Evolutionary conservation across 192 early-diverging fungal species (phyloP).

Genomic region (Gigaspora rosea): DNA sequence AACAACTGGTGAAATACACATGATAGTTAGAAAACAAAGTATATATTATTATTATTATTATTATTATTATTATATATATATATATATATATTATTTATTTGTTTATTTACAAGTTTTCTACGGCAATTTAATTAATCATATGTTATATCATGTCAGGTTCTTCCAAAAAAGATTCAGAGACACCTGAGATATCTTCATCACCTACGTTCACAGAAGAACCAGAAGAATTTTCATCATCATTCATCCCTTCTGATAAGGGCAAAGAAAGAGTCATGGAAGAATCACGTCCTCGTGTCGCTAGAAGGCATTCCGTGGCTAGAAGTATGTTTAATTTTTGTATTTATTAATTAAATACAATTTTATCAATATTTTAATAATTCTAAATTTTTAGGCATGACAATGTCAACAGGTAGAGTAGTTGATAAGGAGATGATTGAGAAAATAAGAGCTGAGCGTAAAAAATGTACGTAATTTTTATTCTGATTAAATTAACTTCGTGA

Average conservation of each 20-base stretch:
- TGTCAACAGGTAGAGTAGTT: background rate
- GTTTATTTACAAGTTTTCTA: background rate
- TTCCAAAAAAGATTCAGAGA: background rate
- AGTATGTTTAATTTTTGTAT: background rate
- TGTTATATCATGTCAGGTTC: background rate
- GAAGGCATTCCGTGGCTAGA: background rate
- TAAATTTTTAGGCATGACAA: background rate
- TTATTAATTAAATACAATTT: background rate
- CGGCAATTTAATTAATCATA: background rate
- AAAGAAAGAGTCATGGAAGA: background rate
- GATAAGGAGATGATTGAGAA: background rate
- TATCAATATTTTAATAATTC: conserved; percentile 2
- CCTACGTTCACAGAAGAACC: background rate
- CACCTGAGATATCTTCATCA: too few relatives aligned
- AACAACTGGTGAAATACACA: conserved; percentile 14
- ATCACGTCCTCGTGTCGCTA: background rate
- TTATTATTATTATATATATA: too few relatives aligned
- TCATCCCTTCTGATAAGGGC: background rate
- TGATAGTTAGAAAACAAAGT: conserved; percentile 20
- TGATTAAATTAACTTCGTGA: too few relatives aligned
- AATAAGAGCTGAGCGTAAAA: background rate
- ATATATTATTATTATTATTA: background rate
- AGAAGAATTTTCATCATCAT: background rate
- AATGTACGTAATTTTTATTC: background rate
- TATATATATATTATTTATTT: background rate